These are phyloP conservation scores for Globisporangium barbulae DNA, from an alignment of 352 stramenopile genomes.

Conservation along the genomic window DNA sequence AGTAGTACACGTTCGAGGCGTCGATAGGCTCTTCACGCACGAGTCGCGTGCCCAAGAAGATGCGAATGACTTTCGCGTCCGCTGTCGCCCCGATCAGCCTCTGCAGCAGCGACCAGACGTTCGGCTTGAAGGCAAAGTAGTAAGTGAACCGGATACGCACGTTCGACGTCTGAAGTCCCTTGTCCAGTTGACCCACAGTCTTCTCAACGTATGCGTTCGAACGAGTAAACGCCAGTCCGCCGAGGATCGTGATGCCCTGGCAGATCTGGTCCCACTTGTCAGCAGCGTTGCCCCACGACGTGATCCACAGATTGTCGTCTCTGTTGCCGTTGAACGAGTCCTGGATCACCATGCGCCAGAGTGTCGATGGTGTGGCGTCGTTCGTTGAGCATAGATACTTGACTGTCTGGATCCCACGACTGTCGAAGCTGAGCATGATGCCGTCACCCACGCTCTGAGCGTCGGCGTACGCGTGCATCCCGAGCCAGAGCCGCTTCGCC, in stretches of 20 bases:
- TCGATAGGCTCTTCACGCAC: constrained; percentile 40
- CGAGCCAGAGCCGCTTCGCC: constrained; percentile 40
- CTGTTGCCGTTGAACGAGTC: constrained; percentile 58
- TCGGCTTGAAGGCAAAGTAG: constrained; percentile 56
- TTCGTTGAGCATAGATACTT: constrained; percentile 66
- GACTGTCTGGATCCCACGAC: constrained; percentile 35
- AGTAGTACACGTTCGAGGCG: constrained; percentile 35
- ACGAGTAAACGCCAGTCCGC: constrained; percentile 29
- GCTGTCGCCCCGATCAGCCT: constrained; percentile 18
- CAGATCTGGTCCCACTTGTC: constrained; percentile 51
- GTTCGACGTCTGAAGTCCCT: constrained; percentile 30
- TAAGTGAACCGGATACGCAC: constrained; percentile 58
- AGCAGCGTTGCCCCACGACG: constrained; percentile 34
- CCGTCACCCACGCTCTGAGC: constrained; percentile 43
- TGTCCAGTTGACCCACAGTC: constrained; percentile 25
- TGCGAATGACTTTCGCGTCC: constrained; percentile 37
- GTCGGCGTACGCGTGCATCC: constrained; percentile 44
- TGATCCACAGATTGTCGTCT: constrained; percentile 53
- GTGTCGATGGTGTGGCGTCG: constrained; percentile 40
- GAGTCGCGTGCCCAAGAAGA: constrained; percentile 42
- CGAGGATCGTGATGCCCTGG: constrained; percentile 46
- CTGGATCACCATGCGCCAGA: constrained; percentile 42
- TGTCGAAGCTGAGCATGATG: constrained; percentile 40
- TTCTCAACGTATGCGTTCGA: constrained; percentile 45
- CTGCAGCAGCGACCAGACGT: constrained; percentile 24